These are phyloP conservation scores for Plasmodium gonderi DNA, from an alignment of 169 alveolate species.

Conservation along the genomic window DNA sequence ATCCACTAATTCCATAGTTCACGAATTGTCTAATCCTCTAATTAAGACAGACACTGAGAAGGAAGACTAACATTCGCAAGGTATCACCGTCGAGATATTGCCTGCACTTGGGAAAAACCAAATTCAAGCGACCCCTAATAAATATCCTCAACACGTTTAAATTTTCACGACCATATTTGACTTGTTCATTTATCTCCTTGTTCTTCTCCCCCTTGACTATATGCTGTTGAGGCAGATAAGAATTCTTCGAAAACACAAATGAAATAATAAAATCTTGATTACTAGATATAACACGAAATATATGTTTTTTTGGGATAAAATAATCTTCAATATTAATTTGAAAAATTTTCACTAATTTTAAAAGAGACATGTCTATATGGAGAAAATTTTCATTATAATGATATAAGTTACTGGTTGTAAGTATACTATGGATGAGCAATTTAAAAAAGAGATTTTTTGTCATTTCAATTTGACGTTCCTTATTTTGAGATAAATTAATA, in stretches of 20 bases:
- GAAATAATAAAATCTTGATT: background rate
- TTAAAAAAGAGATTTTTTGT: background rate
- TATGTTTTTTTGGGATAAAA: slow-evolving; percentile 12
- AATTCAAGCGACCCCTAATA: slow-evolving; percentile 4
- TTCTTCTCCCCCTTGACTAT: background rate
- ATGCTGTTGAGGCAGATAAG: background rate
- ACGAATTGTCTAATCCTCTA: no score
- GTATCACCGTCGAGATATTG: slow-evolving; percentile 28
- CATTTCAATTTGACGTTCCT: background rate
- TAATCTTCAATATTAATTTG: slow-evolving; percentile 28
- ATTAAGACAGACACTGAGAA: no score
- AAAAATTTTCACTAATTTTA: slow-evolving; percentile 1
- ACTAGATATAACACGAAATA: slow-evolving; percentile 7
- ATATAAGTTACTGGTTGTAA: slow-evolving; percentile 51
- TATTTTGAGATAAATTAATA: background rate
- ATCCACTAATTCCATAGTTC: background rate
- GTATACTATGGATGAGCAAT: slow-evolving; percentile 23
- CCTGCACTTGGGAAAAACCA: slow-evolving; percentile 25
- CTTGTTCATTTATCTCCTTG: background rate
- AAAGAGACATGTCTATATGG: slow-evolving; percentile 10
- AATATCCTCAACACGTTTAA: slow-evolving; percentile 20
- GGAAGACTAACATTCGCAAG: background rate
- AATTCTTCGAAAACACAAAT: slow-evolving; percentile 11
- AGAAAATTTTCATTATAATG: slow-evolving; percentile 35
- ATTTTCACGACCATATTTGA: background rate